Evolutionary conservation across 2,329 filamentous ascomycete species (phyloP).

Genomic region (Hypoxylon sp.): DNA sequence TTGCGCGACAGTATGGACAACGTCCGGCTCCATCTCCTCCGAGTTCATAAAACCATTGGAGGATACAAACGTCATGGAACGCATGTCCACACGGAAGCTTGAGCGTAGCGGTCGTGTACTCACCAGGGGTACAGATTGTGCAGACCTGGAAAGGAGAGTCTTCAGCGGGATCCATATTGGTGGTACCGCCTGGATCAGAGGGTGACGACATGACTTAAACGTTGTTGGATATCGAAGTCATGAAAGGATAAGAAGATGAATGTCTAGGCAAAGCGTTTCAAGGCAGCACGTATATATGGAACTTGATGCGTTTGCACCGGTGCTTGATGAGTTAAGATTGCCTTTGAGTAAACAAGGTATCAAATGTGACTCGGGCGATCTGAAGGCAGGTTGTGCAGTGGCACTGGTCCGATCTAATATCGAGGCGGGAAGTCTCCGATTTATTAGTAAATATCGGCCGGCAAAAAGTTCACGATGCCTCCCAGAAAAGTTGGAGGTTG

Average conservation of each 20-base stretch:
- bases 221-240: neutral
- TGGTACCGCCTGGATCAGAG: neutral
- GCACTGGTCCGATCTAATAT: too few species aligned
- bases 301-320: neutral
- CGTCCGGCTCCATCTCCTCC: too few species aligned
- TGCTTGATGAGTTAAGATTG: neutral
- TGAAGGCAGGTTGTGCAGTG: neutral
- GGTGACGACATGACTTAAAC: neutral
- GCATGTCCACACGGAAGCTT: constrained; percentile 4
- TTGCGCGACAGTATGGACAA: constrained; percentile 5
- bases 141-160: neutral
- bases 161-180: neutral
- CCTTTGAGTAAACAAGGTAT: neutral
- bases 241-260: neutral
- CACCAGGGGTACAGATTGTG: neutral
- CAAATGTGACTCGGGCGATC: neutral
- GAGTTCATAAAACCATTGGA: neutral
- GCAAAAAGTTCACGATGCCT: neutral
- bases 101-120: neutral
- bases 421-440: neutral
- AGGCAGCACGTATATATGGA: neutral
- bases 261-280: neutral
- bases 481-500: neutral
- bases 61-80: neutral
- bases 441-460: neutral